These are phyloP conservation scores for Daldinia decipiens DNA, from an alignment of 495 filamentous ascomycete genomes.

Conservation along the genomic window DNA sequence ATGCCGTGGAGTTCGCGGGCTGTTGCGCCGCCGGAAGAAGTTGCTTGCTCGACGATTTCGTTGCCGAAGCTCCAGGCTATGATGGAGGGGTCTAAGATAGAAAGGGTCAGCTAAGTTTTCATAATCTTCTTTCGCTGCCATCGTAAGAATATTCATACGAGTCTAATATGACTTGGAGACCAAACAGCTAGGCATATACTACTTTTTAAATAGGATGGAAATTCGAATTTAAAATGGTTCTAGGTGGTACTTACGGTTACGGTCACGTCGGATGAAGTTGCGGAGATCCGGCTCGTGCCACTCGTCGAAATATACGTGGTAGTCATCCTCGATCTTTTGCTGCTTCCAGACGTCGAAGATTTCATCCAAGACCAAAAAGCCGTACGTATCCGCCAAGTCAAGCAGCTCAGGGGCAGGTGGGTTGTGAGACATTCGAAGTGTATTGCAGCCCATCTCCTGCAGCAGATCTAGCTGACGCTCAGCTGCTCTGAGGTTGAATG, in stretches of 20 bases:
- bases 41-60: conserved; percentile 56
- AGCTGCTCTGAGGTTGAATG: conserved; percentile 57
- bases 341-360: conserved; percentile 60
- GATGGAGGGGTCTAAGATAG: conserved; percentile 53
- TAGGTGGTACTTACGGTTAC: conserved; percentile 50
- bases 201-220: too few species aligned
- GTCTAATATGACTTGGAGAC: background rate
- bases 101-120: background rate
- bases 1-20: conserved; percentile 51
- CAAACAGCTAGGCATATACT: too few species aligned
- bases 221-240: too few species aligned
- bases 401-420: conserved; percentile 64
- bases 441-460: conserved; percentile 60
- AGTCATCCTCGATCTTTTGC: conserved; percentile 58
- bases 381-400: conserved; percentile 65
- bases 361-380: conserved; percentile 66
- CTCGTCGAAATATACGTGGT: conserved; percentile 57
- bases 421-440: conserved; percentile 62
- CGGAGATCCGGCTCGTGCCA: conserved; percentile 62
- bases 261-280: conserved; percentile 58
- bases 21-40: conserved; percentile 40
- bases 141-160: background rate
- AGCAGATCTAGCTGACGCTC: conserved; percentile 58
- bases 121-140: background rate
- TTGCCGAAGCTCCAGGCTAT: conserved; percentile 62